These are phyloP conservation scores for Acanthamoeba lenticulata DNA, from an alignment of 208 protist species.

Conservation along the genomic window DNA sequence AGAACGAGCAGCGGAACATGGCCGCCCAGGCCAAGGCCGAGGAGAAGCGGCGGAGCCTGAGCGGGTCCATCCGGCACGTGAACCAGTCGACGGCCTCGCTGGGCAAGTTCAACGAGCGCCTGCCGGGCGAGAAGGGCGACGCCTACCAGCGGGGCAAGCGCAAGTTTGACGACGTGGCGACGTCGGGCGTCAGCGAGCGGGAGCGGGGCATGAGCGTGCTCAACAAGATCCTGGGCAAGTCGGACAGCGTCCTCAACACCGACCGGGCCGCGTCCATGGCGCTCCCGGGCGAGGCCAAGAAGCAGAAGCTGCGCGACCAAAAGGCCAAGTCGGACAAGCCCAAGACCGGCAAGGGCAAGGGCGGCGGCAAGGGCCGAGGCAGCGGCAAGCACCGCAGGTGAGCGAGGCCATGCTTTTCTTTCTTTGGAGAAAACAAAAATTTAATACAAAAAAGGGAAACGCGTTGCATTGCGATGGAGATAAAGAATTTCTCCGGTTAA, in stretches of 20 bases:
- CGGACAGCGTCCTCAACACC: background rate
- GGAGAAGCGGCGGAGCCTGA: background rate
- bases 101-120: constrained; percentile 67
- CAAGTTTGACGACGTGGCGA: constrained; percentile 58
- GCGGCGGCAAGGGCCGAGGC: constrained; percentile 18
- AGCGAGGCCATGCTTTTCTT: background rate
- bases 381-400: background rate
- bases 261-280: constrained; percentile 40
- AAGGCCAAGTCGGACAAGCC: constrained; percentile 5
- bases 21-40: background rate
- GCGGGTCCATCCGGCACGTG: background rate
- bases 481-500: no score
- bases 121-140: constrained; percentile 45
- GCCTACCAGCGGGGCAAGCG: constrained; percentile 22
- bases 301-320: constrained; percentile 21
- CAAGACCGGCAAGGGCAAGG: background rate
- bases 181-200: constrained; percentile 23
- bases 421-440: no score
- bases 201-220: constrained; percentile 12
- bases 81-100: constrained; percentile 61
- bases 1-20: constrained; percentile 62
- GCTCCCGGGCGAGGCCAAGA: background rate
- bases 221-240: constrained; percentile 60
- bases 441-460: no score
- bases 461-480: no score